A percentile compares a stretch with the other conserved stretches of the same genome.
Evolutionary conservation across 2,329 filamentous ascomycete species (phyloP).

Genomic region (Iodosphaeria phyllophila): DNA sequence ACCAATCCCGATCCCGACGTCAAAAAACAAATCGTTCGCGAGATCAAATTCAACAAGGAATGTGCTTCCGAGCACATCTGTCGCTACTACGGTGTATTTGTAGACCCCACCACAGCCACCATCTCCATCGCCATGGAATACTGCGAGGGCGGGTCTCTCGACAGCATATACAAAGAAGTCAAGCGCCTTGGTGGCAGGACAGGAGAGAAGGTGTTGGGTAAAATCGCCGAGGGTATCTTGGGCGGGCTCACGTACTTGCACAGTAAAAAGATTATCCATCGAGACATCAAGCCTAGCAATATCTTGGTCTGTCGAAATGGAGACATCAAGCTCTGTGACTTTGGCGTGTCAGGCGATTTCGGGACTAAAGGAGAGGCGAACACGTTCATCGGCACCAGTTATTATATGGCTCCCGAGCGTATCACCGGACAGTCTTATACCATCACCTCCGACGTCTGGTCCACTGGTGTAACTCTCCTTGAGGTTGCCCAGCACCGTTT

Average conservation of each 20-base stretch:
- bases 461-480: conserved; percentile 85
- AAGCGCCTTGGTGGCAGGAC: conserved; percentile 88
- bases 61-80: conserved; percentile 95
- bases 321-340: conserved; percentile 95
- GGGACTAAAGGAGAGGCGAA: conserved; percentile 97
- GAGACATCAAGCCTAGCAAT: conserved; percentile 97
- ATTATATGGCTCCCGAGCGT: conserved; percentile 97
- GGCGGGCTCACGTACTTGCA: conserved; percentile 90
- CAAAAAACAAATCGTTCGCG: conserved; percentile 94
- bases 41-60: conserved; percentile 94
- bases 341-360: conserved; percentile 93
- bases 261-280: conserved; percentile 90
- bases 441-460: conserved; percentile 98
- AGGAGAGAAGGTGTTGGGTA: conserved; percentile 91
- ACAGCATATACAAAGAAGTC: conserved; percentile 94
- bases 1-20: conserved; percentile 95
- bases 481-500: conserved; percentile 98
- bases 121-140: conserved; percentile 99
- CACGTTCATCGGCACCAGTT: conserved; percentile 96
- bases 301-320: conserved; percentile 84
- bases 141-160: conserved; percentile 87
- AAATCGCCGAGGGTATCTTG: conserved; percentile 87
- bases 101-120: conserved; percentile 86
- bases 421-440: conserved; percentile 97
- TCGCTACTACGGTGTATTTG: conserved; percentile 91